Evolutionary conservation across 805 yeast genomes (phyloP), one percentile per base, ranked within the genome.

Genomic region (Monosporozyma unispora): DNA sequence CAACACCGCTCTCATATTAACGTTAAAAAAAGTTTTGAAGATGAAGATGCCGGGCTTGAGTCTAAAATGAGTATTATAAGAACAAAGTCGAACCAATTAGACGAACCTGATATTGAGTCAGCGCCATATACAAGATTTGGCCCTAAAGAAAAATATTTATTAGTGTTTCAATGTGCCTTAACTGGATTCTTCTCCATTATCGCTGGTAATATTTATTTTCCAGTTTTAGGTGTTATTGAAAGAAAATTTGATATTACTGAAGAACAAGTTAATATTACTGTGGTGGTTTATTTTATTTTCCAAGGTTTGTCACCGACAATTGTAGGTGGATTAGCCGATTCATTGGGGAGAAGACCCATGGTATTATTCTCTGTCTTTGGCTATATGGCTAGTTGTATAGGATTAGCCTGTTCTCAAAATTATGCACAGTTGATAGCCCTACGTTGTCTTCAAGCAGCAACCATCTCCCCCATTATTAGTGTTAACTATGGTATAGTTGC

Each of bases 261-360:
- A 45, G 82, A 79, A 47, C 67, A 71, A 48, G 79, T 81, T 48
- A 85, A 87, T 59, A 58, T 84, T 16, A 79, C 93, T 0, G 83
- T 89, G 33, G 89, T 87, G 1, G 81, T 86, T 0, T 88, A 87
- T 57, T 74, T 85, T 46, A 62, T 85, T 10, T 75, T 83, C 48
- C 96, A 88, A 66, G 96, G 95, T 1, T 49, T 86, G 0, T 67
- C 85, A 0, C 96, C 96, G 0, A 74, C 84, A 1, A 61, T 86
- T n/a, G 73, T 82, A 60, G 83, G 87, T 0, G 72, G 80, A 3
- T 57, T 85, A 19, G 84, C 91, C 0, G 96, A 88, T 60, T 60
- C 70, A 3, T 49, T 74, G 44, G 96, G 96, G 0, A 75, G 95
- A 57, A 68, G 96, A 45, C 89, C 91, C 0, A 71, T 82, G 0